phyloP scores from a whole-genome alignment of 73 alveolate species.

The Paramecium tetraurelia region DNA sequence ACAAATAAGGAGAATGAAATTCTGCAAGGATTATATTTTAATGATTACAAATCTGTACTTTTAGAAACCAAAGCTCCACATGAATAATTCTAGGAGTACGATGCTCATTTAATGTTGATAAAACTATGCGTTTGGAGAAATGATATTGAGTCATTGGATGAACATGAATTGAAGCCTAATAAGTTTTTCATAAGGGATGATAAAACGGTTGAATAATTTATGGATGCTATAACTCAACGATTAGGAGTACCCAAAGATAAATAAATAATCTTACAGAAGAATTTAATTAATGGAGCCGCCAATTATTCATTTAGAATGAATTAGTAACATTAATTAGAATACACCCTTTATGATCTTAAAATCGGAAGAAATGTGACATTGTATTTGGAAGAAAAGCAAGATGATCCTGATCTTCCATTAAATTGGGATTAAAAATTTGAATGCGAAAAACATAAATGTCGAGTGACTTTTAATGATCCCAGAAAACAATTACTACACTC shows the following conservation, averaged over 20 bases:
- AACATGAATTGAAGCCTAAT: neutral
- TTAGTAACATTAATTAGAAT: neutral
- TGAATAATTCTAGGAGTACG: slow-evolving; percentile 44
- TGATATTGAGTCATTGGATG: neutral
- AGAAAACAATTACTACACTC: neutral
- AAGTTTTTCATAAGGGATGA: slow-evolving; percentile 24
- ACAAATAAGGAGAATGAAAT: neutral
- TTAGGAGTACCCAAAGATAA: slow-evolving; percentile 26
- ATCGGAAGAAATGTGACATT: slow-evolving; percentile 2
- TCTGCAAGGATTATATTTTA: slow-evolving; percentile 11
- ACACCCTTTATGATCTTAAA: neutral
- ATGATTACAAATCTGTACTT: neutral
- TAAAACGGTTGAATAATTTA: slow-evolving; percentile 11
- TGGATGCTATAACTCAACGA: neutral
- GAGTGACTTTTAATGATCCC: slow-evolving; percentile 27
- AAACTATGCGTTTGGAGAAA: slow-evolving; percentile 38
- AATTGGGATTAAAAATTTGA: slow-evolving; percentile 54
- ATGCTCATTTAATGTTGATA: slow-evolving; percentile 32
- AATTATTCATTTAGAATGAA: neutral
- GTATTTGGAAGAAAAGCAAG: slow-evolving; percentile 48
- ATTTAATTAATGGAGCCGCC: neutral
- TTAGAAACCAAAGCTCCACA: slow-evolving; percentile 38
- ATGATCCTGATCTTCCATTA: neutral
- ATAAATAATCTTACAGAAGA: neutral
- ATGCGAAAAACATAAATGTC: slow-evolving; percentile 36